Base-by-base conservation (phyloP, 768 basidiomycete species). In the Serendipita sp. region DNA sequence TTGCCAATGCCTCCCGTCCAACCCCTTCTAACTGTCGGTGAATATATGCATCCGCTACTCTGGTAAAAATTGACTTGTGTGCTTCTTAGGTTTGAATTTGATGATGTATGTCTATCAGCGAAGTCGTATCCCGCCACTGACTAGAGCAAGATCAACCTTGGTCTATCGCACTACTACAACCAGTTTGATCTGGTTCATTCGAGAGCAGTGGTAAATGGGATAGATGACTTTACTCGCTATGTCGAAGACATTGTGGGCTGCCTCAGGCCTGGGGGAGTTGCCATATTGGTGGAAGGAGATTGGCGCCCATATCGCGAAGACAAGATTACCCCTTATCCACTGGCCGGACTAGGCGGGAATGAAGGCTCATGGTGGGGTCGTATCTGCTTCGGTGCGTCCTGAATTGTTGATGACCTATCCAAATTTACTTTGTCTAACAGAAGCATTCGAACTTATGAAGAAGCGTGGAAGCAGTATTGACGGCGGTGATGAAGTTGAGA, bases 121-220 rank as follows among this genome's bases (percentile, higher is more conserved):
- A 3, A 3, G 11, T 60, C 18, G 10, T 51, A 5, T n/a, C 48
- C 48, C 18, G n/a, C n/a, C n/a, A 51, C n/a, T 32, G n/a, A 32
- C 48, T 41, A 8, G 48, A 2, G 18, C 5, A 53, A 60, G 56
- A 28, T 60, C 11, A 60, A 60, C 18, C 37, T 60, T 32, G 56
- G 56, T 10, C 37, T 60, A 35, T 8, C 56, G 8, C 56, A 60
- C 34, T 60, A 24, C n/a, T 30, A 60, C 35, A 35, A 38, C 34
- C 11, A 60, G 56, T 60, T 60, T 32, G 37, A 60, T n/a, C 56
- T 60, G 10, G 56, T 60, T 10, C 56, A 60, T 18, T 60, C 56
- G 16, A 24, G 56, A 18, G 37, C 37, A n/a, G n/a, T 60, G 16
- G 56, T 60, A n/a, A 60, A 60, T 32, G 56, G 56, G 30, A 32